Conservation (phyloP, 2,329 filamentous ascomycete species). For the Colletotrichum sp. region DNA sequence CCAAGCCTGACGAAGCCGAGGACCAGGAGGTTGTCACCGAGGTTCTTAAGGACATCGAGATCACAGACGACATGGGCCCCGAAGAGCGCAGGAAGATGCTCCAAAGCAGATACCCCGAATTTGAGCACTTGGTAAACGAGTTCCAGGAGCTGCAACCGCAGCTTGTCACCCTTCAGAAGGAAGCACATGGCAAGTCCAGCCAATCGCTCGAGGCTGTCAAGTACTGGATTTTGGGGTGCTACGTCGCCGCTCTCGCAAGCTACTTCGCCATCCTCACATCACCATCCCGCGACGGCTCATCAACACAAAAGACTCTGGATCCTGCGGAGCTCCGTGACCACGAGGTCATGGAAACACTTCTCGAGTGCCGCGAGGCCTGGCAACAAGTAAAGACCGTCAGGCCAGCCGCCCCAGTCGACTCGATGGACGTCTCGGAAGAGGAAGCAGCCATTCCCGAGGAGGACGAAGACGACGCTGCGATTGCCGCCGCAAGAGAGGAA, state of each 20-base stretch:
- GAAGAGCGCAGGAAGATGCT: constrained; percentile 80
- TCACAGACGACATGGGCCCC: constrained; percentile 78
- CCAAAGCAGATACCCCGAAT: constrained; percentile 86
- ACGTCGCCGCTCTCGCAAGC: constrained; percentile 85
- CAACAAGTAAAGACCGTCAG: constrained; percentile 72
- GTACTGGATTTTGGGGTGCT: constrained; percentile 81
- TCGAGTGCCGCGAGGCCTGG: constrained; percentile 85
- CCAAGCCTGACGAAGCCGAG: constrained; percentile 54
- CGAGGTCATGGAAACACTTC: constrained; percentile 84
- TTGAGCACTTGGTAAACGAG: constrained; percentile 84
- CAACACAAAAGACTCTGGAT: constrained; percentile 64
- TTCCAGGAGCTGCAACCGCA: constrained; percentile 74
- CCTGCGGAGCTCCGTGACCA: constrained; percentile 87
- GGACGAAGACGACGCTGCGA: constrained; percentile 28
- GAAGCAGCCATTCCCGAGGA: constrained; percentile 22
- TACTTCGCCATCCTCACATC: constrained; percentile 96
- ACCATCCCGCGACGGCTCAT: constrained; percentile 65
- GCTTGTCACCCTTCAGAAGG: constrained; percentile 62
- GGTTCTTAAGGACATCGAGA: constrained; percentile 81
- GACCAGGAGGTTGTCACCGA: constrained; percentile 76
- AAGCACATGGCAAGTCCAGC: constrained; percentile 56
- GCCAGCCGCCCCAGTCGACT: constrained; percentile 41
- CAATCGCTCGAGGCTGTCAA: constrained; percentile 71
- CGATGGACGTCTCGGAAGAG: constrained; percentile 38
- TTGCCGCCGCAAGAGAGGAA: constrained; percentile 32